Conservation (phyloP, 495 filamentous ascomycete genomes). For the Trichoderma erinaceum region DNA sequence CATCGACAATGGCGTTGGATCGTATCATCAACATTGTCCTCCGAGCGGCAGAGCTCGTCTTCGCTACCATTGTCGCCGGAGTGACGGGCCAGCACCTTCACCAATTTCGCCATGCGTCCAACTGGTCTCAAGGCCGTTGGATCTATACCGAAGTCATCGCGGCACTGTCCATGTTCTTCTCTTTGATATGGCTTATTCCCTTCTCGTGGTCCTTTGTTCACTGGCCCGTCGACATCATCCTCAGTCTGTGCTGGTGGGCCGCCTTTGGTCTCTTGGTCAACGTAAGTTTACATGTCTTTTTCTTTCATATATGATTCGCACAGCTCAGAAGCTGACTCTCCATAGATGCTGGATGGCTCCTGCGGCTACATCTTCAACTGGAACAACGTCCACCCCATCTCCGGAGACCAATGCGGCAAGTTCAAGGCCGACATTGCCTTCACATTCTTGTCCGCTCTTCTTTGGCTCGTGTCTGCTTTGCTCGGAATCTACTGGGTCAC, state of each 20-base stretch:
- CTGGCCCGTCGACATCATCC: conserved; percentile 50
- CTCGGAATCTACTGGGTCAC: conserved; percentile 44
- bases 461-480: conserved; percentile 58
- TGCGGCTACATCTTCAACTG: conserved; percentile 81
- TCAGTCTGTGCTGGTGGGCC: conserved; percentile 58
- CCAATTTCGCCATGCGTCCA: conserved; percentile 23
- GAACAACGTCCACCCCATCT: conserved; percentile 81
- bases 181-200: conserved; percentile 45
- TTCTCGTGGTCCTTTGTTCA: conserved; percentile 40
- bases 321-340: conserved; percentile 17
- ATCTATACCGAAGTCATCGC: conserved; percentile 46
- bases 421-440: conserved; percentile 66
- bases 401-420: conserved; percentile 53
- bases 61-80: conserved; percentile 42
- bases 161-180: conserved; percentile 39
- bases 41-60: conserved; percentile 29
- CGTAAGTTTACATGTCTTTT: conserved; percentile 25
- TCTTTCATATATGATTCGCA: neutral
- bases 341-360: conserved; percentile 31
- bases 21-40: conserved; percentile 17
- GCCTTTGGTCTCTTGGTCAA: conserved; percentile 58
- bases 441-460: conserved; percentile 58
- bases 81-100: conserved; percentile 43
- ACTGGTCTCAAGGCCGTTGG: conserved; percentile 37
- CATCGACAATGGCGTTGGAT: conserved; percentile 17